Evolutionary conservation across 2,329 filamentous ascomycete species (phyloP).

Genomic region (Exserohilum turcica): DNA sequence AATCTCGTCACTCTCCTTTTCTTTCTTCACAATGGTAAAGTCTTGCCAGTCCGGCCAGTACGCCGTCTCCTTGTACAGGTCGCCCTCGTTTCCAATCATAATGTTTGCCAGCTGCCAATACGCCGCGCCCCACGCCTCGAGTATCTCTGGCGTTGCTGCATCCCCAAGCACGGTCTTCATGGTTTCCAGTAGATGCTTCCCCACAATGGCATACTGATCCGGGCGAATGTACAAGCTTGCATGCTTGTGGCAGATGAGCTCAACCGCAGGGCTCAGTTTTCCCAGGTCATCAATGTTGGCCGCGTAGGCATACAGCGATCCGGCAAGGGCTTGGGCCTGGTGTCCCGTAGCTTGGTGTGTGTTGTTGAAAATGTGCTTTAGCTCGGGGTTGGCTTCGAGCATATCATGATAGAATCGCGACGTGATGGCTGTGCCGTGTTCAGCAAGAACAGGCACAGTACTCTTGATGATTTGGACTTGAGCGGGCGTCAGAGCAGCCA

Average conservation of each 20-base stretch:
- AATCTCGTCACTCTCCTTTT: conserved; percentile 69
- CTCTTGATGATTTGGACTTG: conserved; percentile 70
- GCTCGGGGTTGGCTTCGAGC: conserved; percentile 66
- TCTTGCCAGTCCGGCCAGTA: conserved; percentile 70
- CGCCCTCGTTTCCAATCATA: conserved; percentile 69
- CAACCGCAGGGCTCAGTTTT: conserved; percentile 60
- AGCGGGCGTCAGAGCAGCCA: conserved; percentile 57
- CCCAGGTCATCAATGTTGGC: conserved; percentile 72
- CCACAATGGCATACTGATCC: conserved; percentile 73
- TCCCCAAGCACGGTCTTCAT: conserved; percentile 70
- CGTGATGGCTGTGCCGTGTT: conserved; percentile 71
- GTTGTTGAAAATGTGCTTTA: conserved; percentile 73
- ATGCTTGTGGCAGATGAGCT: conserved; percentile 79
- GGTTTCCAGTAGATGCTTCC: conserved; percentile 69
- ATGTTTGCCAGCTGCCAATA: conserved; percentile 76
- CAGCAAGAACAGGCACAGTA: conserved; percentile 70
- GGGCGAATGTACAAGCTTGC: conserved; percentile 70
- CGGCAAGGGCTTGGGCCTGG: conserved; percentile 72
- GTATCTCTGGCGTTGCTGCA: conserved; percentile 68
- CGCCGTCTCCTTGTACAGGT: conserved; percentile 66
- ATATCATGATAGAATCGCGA: conserved; percentile 74
- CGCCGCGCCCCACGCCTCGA: conserved; percentile 71
- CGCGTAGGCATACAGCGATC: conserved; percentile 72
- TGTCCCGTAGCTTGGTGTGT: conserved; percentile 70
- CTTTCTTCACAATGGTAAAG: conserved; percentile 69